Conservation (phyloP, 2,329 filamentous ascomycete genomes). For the Orbilia brochopaga region DNA sequence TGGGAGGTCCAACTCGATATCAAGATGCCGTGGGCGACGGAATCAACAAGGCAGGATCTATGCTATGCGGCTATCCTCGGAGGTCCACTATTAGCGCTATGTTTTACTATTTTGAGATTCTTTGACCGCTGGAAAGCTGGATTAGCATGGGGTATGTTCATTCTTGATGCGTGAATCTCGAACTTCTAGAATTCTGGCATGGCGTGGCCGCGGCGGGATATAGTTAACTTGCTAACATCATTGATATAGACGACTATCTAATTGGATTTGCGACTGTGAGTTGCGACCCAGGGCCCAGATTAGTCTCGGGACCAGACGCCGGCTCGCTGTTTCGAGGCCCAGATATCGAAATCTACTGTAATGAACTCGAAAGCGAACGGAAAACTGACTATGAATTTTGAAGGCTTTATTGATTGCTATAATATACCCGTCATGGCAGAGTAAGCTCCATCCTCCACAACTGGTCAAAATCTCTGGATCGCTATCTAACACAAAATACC, state of each 20-base stretch:
- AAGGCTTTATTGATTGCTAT: constrained; percentile 40
- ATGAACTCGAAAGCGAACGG: background rate
- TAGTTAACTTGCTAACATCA: constrained; percentile 13
- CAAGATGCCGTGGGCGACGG: constrained; percentile 45
- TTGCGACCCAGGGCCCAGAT: background rate
- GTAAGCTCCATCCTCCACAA: no score
- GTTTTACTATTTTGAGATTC: constrained; percentile 45
- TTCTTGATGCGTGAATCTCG: constrained; percentile 3
- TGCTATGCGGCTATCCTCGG: constrained; percentile 41
- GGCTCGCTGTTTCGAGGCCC: no score
- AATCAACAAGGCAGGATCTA: constrained; percentile 41
- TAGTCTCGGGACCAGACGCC: no score
- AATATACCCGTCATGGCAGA: constrained; percentile 48
- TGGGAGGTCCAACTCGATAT: constrained; percentile 26
- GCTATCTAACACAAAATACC: constrained; percentile 29
- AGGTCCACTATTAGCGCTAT: constrained; percentile 36
- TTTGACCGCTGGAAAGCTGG: constrained; percentile 36
- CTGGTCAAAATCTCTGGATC: no score
- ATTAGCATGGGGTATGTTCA: constrained; percentile 39
- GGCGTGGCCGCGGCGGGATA: no score
- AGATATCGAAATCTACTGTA: no score
- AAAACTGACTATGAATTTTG: background rate
- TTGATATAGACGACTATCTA: constrained; percentile 34
- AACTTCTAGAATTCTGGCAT: background rate
- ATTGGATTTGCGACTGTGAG: constrained; percentile 34